Base-by-base conservation (phyloP, 768 basidiomycete genomes). In the Lentinula detonsa region DNA sequence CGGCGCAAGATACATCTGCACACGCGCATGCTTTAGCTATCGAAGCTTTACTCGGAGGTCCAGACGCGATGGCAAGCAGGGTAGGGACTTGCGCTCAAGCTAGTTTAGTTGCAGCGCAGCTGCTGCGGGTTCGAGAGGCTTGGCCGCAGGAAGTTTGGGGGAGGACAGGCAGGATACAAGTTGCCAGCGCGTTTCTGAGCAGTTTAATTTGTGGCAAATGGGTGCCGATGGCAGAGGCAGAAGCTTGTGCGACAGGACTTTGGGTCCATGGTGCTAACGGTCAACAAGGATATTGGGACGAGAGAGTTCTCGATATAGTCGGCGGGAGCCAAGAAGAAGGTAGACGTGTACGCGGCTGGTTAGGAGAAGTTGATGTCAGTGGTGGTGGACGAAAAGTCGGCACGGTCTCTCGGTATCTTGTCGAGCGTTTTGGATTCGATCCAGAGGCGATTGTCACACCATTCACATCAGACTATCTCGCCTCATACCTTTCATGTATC, bases 361-460 rank as follows among this genome's bases (percentile, higher is more conserved):
- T 94, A 5, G 92, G 91, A n/a, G 90, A 90, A 35, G 91, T 92
- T 9, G 89, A 91, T 66, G 69, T 79, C 37, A 82, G 83, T 10
- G 85, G 86, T 48, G 88, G 85, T 11, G 82, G 84, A 18, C 76
- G 85, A 62, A 81, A 85, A 49, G 75, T 81, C 2, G 90, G 88
- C 6, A 85, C 79, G 61, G 76, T 93, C 21, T 85, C 88, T 2
- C 77, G 85, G 67, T 93, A 92, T 67, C 78, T 93, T 45, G 85
- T 85, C 34, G 90, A 93, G 50, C 81, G 91, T 55, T 93, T 86
- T 70, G 89, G 90, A 5, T 91, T 95, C 64, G 89, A 90, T 63
- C 74, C 85, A 64, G 91, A 92, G 63, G 84, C 88, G 1, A 81
- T 86, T 58, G 80, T 93, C 35, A 80, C 86, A 5, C 82, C 89